Evolutionary conservation across 345 rosid genomes (phyloP), one percentile per base, ranked within the genome.

Genomic region (Stellera chamaejasme): DNA sequence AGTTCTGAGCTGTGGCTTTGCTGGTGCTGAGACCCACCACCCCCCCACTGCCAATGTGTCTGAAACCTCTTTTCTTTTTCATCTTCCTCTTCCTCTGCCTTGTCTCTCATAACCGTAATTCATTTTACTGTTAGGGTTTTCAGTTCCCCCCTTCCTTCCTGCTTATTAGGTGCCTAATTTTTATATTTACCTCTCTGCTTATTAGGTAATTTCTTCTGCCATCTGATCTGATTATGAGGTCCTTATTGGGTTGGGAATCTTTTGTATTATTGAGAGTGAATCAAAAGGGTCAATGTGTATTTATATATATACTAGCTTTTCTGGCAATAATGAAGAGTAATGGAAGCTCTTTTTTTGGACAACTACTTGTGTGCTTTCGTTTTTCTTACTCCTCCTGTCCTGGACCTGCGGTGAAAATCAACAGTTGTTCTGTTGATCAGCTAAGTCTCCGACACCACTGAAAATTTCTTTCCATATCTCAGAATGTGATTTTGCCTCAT

Each of bases 21-120:
- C 19, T 67, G 36, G 16, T 48, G 26, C 15, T 39, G 53, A 60
- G 72, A 68, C 77, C 69, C 72, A 56, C 69, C 72, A 59, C 61
- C 16, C 41, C 23, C 23, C 23, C 39, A 32, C 39, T 32, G 39
- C 58, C 36, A 39, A 9, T 50, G 12, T 54, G 28, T 51, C 54
- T 51, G 43, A 15, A 19, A 2, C 49, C 13, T 28, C 9, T 45
- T 3, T 32, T 26, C 48, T 4, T 46, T 27, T 39, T 10, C 5
- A n/a, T 26, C 48, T 4, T 41, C 19, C 27, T 7, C 15, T 13
- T 19, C 2, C 14, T n/a, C n/a, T n/a, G n/a, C n/a, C 11, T 0
- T 8, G 11, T 23, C 10, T 25, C 41, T 53, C 43, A 4, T 45
- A 1, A 47, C 61, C 50, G 5, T 56, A 8, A n/a, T 63, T 48